phyloP scores from a whole-genome alignment of 352 stramenopile genomes.

The Globisporangium irregulare region DNA sequence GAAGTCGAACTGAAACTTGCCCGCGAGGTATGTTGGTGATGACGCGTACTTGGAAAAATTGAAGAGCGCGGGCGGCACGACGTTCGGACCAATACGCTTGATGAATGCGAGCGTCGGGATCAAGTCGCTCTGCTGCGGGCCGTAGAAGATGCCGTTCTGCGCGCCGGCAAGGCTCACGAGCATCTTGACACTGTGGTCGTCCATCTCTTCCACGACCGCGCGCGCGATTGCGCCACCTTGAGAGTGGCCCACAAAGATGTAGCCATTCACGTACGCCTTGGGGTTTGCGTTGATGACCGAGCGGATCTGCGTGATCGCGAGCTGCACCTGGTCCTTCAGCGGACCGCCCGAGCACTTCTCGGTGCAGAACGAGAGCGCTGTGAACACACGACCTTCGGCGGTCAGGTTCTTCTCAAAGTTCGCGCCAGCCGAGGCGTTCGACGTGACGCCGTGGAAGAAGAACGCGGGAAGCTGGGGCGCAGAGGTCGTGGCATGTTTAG shows the following conservation, averaged over 20 bases:
- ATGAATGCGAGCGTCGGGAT: slow-evolving; percentile 34
- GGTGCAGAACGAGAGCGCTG: slow-evolving; percentile 38
- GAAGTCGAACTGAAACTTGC: slow-evolving; percentile 39
- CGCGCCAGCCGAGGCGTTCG: slow-evolving; percentile 24
- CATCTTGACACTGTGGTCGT: slow-evolving; percentile 45
- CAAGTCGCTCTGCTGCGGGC: slow-evolving; percentile 30
- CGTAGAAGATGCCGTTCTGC: slow-evolving; percentile 56
- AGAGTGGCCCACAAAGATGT: slow-evolving; percentile 49
- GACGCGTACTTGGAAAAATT: slow-evolving; percentile 28
- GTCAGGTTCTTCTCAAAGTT: slow-evolving; percentile 35
- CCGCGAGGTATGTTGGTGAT: slow-evolving; percentile 13
- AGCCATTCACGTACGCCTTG: slow-evolving; percentile 34
- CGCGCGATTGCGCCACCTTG: slow-evolving; percentile 38
- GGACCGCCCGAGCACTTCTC: slow-evolving; percentile 31
- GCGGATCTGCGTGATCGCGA: slow-evolving; percentile 49
- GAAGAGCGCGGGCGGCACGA: slow-evolving; percentile 28
- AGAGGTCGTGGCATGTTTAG: not conserved
- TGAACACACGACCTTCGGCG: slow-evolving; percentile 28
- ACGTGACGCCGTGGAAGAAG: slow-evolving; percentile 49
- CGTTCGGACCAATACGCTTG: slow-evolving; percentile 23
- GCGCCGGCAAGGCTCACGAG: slow-evolving; percentile 44
- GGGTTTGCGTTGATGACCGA: slow-evolving; percentile 28
- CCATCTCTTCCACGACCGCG: slow-evolving; percentile 49
- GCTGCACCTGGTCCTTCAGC: slow-evolving; percentile 33
- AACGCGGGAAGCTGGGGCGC: slow-evolving; percentile 28